These are phyloP conservation scores for Ophiostoma sp. DNA, from an alignment of 2,329 filamentous ascomycete genomes.

Conservation along the genomic window DNA sequence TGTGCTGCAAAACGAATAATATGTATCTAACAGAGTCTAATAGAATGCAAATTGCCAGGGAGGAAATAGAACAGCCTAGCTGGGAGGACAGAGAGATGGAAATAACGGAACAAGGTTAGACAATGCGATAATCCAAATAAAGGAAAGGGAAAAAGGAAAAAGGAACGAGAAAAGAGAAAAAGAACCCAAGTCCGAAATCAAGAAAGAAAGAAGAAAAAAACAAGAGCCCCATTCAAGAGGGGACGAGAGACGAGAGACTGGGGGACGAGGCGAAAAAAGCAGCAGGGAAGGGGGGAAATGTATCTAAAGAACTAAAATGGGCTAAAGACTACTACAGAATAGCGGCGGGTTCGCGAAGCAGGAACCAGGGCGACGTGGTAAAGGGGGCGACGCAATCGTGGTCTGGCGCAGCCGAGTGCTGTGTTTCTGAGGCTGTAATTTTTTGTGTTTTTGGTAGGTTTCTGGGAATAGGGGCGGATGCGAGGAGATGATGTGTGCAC, in stretches of 20 bases:
- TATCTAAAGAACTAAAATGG: conserved; percentile 8
- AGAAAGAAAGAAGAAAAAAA: background rate
- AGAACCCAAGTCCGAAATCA: background rate
- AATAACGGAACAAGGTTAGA: conserved; percentile 19
- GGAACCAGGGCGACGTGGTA: conserved; percentile 9
- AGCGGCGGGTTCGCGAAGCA: conserved; percentile 5
- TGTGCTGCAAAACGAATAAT: background rate
- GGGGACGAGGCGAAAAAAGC: conserved; percentile 12
- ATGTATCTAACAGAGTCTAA: background rate
- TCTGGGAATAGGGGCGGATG: background rate
- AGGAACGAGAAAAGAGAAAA: background rate
- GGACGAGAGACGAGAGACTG: background rate
- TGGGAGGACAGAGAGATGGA: conserved; percentile 22
- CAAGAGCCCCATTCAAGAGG: conserved; percentile 10
- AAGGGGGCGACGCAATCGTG: background rate
- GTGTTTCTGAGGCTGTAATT: background rate
- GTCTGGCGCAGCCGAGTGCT: background rate
- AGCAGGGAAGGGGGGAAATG: conserved; percentile 21
- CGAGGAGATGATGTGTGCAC: background rate
- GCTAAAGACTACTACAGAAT: background rate
- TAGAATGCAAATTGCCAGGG: conserved; percentile 2
- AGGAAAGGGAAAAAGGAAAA: conserved; percentile 3
- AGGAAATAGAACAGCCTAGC: background rate
- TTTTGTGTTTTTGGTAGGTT: conserved; percentile 7
- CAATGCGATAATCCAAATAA: conserved; percentile 14